Evolutionary conservation across 2,329 filamentous ascomycete genomes (phyloP), one percentile per base, ranked within the genome.

Genomic region (Chaetomiaceae sp.): DNA sequence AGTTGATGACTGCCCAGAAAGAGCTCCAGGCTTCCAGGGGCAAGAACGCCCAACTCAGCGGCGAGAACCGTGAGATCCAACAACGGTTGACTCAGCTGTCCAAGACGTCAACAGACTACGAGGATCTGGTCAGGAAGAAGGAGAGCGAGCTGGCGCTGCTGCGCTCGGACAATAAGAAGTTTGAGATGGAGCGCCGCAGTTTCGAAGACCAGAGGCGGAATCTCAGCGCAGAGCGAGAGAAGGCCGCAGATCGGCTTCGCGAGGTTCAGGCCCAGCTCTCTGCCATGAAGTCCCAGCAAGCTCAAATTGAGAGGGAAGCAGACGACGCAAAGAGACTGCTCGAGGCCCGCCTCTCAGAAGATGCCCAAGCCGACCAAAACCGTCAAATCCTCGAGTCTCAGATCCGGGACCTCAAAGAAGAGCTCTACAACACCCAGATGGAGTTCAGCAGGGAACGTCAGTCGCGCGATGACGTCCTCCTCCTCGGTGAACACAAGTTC

Each of bases 371-470:
- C 23, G 85, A 81, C 38, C 81, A 95, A 64, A 89, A 87, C 62
- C 82, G 87, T 12, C 87, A 87, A 62, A 77, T 96, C 45, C 77
- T 97, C 6, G 89, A 96, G 65, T 78, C 85, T 20, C 93, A 99
- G 65, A 87, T 95, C 57, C 84, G 87, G 53, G 87, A 91, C 58
- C 79, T 97, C 53, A 96, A 96, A 67, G 76, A 83, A 6, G 84
- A 96, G 63, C 76, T 97, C 1, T 93, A 89, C 68, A 81, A 88
- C 57, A 81, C 87, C 0, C 90, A 96, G 67, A 86, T 86, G 64
- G 91, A 97, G 56, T 78, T 97, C 30, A 96, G 90, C 64, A 81
- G 89, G 31, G 93, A 96, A 65, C 83, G 89, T 3, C 92, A 97
- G 67, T 97, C 92, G 14, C 82, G 93, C 51, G 92, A 96, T 59